Base-by-base conservation (phyloP, 352 stramenopile species). In the Phytophthora sansomeana region DNA sequence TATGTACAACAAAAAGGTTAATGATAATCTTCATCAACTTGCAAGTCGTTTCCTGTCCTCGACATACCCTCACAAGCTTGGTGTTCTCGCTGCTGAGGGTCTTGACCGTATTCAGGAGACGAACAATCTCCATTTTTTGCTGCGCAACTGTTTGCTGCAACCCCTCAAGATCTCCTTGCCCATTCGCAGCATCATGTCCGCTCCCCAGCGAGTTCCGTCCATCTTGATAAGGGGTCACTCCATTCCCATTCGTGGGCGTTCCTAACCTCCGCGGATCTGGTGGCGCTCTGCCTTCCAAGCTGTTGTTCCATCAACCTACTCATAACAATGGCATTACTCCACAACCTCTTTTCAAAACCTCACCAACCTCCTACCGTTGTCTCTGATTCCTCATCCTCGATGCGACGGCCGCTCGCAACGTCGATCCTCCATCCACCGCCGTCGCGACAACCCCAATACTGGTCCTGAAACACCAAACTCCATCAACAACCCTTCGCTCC, bases 311-410 rank as follows among this genome's bases (percentile, higher is more conserved):
- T 93, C 24, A 95, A 65, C 14, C 87, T 95, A 17, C 24, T 32
- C 41, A 42, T 60, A 21, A 4, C 19, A 58, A 2, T 24, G n/a
- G n/a, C 3, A 24, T 3, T 24, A 24, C 21, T 24, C 21, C 21
- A 59, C 3, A n/a, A 19, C 11, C 8, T 28, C 29, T 8, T 21
- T 7, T 14, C 16, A 56, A 43, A 56, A 62, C 5, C 36, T 16
- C n/a, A 11, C 14, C n/a, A 39, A 35, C 42, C 38, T n/a, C 13
- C 5, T 39, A 58, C 82, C 80, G 71, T 53, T 92, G 75, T 11
- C 88, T 77, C 44, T 95, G 87, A 52, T 95, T 95, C 19, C 87
- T 82, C 83, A 93, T 93, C 24, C 88, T 75, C n/a, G 85, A 91
- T 4, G 85, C 88, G 10, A 92, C 83, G 1, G 86, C 88, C 19